phyloP scores from a whole-genome alignment of 1,284 basidiomycete species.

The Stereum hirsutum region DNA sequence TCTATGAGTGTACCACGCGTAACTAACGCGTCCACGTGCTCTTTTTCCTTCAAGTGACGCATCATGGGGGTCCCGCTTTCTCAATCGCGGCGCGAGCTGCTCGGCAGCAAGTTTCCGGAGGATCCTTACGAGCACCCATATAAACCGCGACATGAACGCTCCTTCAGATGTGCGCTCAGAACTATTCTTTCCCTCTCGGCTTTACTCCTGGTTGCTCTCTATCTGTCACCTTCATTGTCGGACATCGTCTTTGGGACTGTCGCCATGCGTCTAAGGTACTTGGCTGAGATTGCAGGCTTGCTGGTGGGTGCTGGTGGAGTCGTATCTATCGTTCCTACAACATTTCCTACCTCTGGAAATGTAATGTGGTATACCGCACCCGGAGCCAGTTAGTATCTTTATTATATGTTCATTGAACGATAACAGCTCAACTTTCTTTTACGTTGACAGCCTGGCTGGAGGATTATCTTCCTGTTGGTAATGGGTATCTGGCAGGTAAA shows the following conservation, averaged over 20 bases:
- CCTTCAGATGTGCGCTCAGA: no score
- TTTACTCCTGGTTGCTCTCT: not conserved
- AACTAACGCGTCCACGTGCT: no score
- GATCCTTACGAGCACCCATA: no score
- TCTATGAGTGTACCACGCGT: no score
- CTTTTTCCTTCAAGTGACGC: slow-evolving; percentile 2
- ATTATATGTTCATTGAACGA: no score
- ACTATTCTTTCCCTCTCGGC: not conserved
- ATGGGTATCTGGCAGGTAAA: slow-evolving; percentile 62
- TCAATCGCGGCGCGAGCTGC: not conserved
- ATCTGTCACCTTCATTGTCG: not conserved
- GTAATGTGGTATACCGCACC: slow-evolving; percentile 58
- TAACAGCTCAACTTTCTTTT: no score
- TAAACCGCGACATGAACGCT: no score
- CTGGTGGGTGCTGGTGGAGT: not conserved
- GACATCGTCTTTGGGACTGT: not conserved
- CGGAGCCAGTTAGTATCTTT: slow-evolving; percentile 31
- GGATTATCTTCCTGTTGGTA: slow-evolving; percentile 61
- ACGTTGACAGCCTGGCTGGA: no score
- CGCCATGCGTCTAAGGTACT: not conserved
- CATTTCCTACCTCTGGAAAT: slow-evolving; percentile 64
- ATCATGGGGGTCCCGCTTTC: slow-evolving; percentile 2
- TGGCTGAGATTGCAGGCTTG: not conserved
- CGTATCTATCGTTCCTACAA: slow-evolving; percentile 29
- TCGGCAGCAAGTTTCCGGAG: not conserved